Percentiles rank a stretch among this genome's conserved stretches.
Evolutionary conservation across 805 yeast species (phyloP).

Genomic region (Pachysolen tannophilus): DNA sequence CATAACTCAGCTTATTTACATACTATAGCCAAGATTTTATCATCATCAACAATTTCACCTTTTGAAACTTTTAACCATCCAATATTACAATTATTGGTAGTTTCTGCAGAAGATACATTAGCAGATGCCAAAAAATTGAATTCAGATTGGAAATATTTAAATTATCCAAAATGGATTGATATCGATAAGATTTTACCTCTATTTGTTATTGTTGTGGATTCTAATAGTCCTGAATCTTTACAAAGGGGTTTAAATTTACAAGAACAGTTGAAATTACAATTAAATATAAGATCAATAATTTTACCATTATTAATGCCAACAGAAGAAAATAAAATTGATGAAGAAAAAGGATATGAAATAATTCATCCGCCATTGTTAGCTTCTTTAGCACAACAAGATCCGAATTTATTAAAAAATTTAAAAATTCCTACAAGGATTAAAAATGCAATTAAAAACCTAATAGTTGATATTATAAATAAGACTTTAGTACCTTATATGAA

Average conservation of each 20-base stretch:
- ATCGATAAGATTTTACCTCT: slow-evolving; percentile 51
- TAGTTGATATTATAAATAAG: slow-evolving; percentile 41
- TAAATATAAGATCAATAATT: slow-evolving; percentile 16
- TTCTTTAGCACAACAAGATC: slow-evolving; percentile 15
- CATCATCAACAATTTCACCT: slow-evolving; percentile 55
- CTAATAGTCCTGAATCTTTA: slow-evolving; percentile 33
- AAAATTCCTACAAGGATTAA: slow-evolving; percentile 13
- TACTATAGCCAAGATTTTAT: slow-evolving; percentile 48
- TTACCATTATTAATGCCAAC: slow-evolving; percentile 10
- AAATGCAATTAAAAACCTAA: slow-evolving; percentile 24
- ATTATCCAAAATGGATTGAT: slow-evolving; percentile 58
- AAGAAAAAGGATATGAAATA: too few relatives aligned
- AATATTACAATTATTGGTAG: slow-evolving; percentile 60
- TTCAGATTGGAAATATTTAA: slow-evolving; percentile 39
- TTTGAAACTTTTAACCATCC: slow-evolving; percentile 90
- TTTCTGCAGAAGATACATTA: slow-evolving; percentile 46
- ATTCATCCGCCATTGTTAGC: slow-evolving; percentile 12
- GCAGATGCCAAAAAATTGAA: slow-evolving; percentile 52
- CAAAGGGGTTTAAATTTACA: slow-evolving; percentile 26
- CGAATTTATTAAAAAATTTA: too few relatives aligned
- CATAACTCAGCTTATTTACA: slow-evolving; percentile 46
- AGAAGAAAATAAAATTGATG: slow-evolving; percentile 2
- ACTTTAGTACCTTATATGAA: slow-evolving; percentile 79
- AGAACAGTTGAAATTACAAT: slow-evolving; percentile 18
- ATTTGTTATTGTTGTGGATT: slow-evolving; percentile 43